These are phyloP conservation scores for Mycena chlorophos DNA, from an alignment of 768 basidiomycete genomes.

Conservation along the genomic window DNA sequence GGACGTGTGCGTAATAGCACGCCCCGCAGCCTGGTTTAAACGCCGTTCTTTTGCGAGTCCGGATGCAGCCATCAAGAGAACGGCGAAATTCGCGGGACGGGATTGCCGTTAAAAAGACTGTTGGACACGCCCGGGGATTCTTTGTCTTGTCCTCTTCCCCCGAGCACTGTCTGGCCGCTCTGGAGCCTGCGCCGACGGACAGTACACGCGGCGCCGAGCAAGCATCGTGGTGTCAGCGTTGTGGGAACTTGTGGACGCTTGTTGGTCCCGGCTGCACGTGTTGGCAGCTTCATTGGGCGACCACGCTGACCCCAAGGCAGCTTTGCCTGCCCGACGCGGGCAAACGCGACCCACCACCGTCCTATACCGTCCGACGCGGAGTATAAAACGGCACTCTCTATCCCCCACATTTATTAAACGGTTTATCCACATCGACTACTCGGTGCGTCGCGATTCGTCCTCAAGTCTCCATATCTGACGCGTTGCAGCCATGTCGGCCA, in stretches of 20 bases:
- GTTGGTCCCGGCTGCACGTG: slow-evolving; percentile 9
- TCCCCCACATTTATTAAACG: too few relatives aligned
- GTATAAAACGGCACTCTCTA: too few relatives aligned
- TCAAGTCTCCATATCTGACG: neutral
- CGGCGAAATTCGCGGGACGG: too few relatives aligned
- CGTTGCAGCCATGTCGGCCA: slow-evolving; percentile 3
- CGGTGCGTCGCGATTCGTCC: slow-evolving; percentile 1
- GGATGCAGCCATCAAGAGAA: neutral
- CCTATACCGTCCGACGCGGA: too few relatives aligned
- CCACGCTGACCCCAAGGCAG: neutral
- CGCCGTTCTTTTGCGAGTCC: neutral
- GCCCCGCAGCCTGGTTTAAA: neutral
- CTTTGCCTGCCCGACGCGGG: slow-evolving; percentile 1
- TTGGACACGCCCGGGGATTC: neutral
- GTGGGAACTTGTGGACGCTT: slow-evolving; percentile 6
- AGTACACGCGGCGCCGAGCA: neutral
- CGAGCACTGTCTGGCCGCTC: neutral
- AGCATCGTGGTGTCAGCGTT: neutral
- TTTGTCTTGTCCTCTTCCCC: neutral
- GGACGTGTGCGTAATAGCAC: too few relatives aligned
- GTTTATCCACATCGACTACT: neutral
- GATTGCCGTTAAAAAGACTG: neutral
- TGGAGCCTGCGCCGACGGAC: neutral
- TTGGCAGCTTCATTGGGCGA: slow-evolving; percentile 1
- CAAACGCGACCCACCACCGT: too few relatives aligned